Base-by-base conservation (phyloP, 495 filamentous ascomycete genomes). In the Thozetella sp. region DNA sequence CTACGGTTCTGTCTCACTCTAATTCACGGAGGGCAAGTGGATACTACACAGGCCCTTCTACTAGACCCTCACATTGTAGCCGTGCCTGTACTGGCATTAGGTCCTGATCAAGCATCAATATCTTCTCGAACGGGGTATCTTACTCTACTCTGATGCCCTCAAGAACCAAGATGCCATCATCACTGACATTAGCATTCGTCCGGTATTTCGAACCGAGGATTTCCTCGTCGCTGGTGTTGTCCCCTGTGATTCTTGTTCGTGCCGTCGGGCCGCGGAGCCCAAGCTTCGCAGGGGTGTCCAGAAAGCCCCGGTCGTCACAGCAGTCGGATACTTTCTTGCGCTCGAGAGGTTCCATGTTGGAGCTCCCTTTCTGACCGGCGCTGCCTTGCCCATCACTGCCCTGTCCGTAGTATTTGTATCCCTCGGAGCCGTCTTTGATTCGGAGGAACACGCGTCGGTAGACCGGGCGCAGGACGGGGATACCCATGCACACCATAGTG, bases 401-500 rank as follows among this genome's bases (percentile, higher is more conserved):
- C 2, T 61, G 58, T 22, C 51, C 51, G 51, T 53, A 26, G 23
- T 57, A 57, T 17, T 54, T 48, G 55, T 64, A 61, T 10, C 58
- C 58, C 0, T 26, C 22, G 25, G 22, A 22, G 37, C 19, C 27
- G 12, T 53, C 51, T 27, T 23, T 15, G 13, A 57, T 9, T 24
- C 50, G 37, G 0, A 53, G 0, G 45, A 55, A 40, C n/a, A 58
- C 25, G 46, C 54, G 34, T 50, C 57, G 57, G 56, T 63, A 65
- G 2, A 70, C 34, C 2, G 67, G 65, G 0, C 60, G 34, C 1
- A 54, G 25, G 13, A 70, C 65, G 0, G 67, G 65, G 25, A 70
- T 64, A 20, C 65, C 65, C 40, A 65, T 65, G 63, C 67, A 70
- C 22, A 70, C 48, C 63, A 68, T 58, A 22, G 67, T 70, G 22